These are phyloP conservation scores for Saccharomyces hybrid DNA, from an alignment of 1,139 yeast species.

Conservation along the genomic window DNA sequence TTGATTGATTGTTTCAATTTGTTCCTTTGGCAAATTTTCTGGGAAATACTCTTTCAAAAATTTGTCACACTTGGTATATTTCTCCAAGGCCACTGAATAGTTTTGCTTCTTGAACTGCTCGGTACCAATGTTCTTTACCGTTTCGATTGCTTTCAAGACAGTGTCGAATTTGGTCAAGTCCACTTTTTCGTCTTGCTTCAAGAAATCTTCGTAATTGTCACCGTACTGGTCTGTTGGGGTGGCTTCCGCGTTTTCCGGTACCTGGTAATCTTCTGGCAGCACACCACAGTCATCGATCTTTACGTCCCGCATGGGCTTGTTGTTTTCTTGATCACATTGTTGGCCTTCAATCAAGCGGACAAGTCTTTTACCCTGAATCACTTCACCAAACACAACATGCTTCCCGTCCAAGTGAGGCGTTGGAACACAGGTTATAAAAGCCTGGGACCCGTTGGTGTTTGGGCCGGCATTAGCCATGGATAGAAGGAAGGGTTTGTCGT, in stretches of 20 bases:
- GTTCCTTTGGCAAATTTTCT: constrained; percentile 52
- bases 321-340: constrained; percentile 50
- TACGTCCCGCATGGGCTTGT: constrained; percentile 59
- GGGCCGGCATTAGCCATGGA: constrained; percentile 98
- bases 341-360: constrained; percentile 70
- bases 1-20: constrained; percentile 40
- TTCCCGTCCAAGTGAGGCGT: constrained; percentile 86
- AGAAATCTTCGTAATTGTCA: constrained; percentile 68
- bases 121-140: constrained; percentile 77
- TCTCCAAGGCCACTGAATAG: constrained; percentile 47
- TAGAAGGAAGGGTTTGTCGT: constrained; percentile 76
- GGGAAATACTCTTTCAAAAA: constrained; percentile 71
- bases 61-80: constrained; percentile 63
- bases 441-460: constrained; percentile 91
- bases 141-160: constrained; percentile 57
- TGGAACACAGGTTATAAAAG: constrained; percentile 79
- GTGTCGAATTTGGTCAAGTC: constrained; percentile 52
- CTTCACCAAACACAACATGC: constrained; percentile 94
- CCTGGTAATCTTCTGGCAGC: constrained; percentile 50
- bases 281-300: constrained; percentile 75
- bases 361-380: constrained; percentile 71
- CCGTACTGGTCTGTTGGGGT: constrained; percentile 63
- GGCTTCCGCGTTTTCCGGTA: constrained; percentile 39
- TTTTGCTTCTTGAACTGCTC: constrained; percentile 60
- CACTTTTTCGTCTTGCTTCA: constrained; percentile 65